Percentiles rank a stretch among this genome's conserved stretches.
Evolutionary conservation across 495 filamentous ascomycete genomes (phyloP).

Genomic region (Aspergillus carlsbadensis): DNA sequence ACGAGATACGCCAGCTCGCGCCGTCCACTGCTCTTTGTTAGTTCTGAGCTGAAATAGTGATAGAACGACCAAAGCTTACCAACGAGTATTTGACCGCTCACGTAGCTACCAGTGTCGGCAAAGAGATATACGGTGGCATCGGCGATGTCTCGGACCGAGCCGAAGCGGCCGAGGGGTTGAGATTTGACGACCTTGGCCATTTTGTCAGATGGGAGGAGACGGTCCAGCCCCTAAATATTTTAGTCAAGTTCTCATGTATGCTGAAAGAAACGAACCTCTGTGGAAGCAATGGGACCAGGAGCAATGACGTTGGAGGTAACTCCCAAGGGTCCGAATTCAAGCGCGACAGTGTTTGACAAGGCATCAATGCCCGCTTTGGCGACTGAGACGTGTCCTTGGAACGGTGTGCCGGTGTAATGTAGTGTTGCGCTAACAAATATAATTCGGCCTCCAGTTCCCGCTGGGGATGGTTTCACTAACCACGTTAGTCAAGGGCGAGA

Average conservation of each 20-base stretch:
- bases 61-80: slow-evolving; percentile 32
- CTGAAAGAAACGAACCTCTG: slow-evolving; percentile 45
- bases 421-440: slow-evolving; percentile 87
- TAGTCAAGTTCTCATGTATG: not conserved
- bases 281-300: slow-evolving; percentile 72
- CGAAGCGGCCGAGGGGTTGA: slow-evolving; percentile 71
- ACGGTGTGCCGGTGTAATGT: slow-evolving; percentile 79
- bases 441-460: slow-evolving; percentile 75
- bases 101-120: slow-evolving; percentile 76
- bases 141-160: slow-evolving; percentile 83
- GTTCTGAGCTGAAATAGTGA: not conserved
- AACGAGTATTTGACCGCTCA: slow-evolving; percentile 75
- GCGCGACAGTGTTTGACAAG: slow-evolving; percentile 66
- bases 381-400: slow-evolving; percentile 82
- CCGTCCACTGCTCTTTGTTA: slow-evolving; percentile 38
- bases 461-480: slow-evolving; percentile 35
- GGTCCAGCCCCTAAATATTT: slow-evolving; percentile 38
- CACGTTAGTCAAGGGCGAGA: not conserved
- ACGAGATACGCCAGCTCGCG: slow-evolving; percentile 44
- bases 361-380: slow-evolving; percentile 93
- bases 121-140: slow-evolving; percentile 91
- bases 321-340: slow-evolving; percentile 87
- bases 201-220: slow-evolving; percentile 38
- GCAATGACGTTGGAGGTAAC: slow-evolving; percentile 87
- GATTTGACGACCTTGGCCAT: slow-evolving; percentile 30